Evolutionary conservation across 176 grass and related monocot species (phyloP), one percentile per base, ranked within the genome.

Genomic region (Areca catechu): DNA sequence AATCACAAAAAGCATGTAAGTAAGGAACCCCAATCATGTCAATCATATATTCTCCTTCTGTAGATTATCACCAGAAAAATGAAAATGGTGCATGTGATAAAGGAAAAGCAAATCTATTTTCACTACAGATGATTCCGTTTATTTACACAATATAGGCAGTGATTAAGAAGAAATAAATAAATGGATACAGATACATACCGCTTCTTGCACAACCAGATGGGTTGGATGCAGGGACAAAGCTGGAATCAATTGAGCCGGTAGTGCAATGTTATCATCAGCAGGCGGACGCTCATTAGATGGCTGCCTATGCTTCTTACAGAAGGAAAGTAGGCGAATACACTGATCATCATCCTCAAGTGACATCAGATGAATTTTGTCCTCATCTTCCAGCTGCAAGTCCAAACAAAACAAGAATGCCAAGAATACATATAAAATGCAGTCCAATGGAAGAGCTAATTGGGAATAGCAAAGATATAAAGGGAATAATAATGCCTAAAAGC

Each of bases 221-320:
- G 66, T 83, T 83, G 9, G 69, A 30, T 15, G 70, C 71, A 76
- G 68, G 56, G 56, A 64, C 56, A 71, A 75, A 63, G 18, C 69
- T 75, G 62, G 61, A 72, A 84, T 60, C 79, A 70, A 67, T 28
- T 70, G 66, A 67, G 54, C 10, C 16, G 69, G 56, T 18, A 76
- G 60, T 55, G 61, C 24, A 71, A 57, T 59, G 54, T 62, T 58
- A 56, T 67, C 71, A 57, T 87, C 73, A 67, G 80, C 59, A 77
- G 81, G 73, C 57, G 85, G 84, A 51, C 73, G 78, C 71, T 88
- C 87, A 82, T 85, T 75, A 54, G 78, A 85, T 76, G 84, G 93
- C 22, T 83, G 87, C 61, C 93, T 92, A 60, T 98, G 93, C 59
- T 98, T 98, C 79, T 92, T 98, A 70, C 93, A 98, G 63, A 85